These are phyloP conservation scores for Cladosporium sp. DNA, from an alignment of 2,329 filamentous ascomycete genomes.

Conservation along the genomic window DNA sequence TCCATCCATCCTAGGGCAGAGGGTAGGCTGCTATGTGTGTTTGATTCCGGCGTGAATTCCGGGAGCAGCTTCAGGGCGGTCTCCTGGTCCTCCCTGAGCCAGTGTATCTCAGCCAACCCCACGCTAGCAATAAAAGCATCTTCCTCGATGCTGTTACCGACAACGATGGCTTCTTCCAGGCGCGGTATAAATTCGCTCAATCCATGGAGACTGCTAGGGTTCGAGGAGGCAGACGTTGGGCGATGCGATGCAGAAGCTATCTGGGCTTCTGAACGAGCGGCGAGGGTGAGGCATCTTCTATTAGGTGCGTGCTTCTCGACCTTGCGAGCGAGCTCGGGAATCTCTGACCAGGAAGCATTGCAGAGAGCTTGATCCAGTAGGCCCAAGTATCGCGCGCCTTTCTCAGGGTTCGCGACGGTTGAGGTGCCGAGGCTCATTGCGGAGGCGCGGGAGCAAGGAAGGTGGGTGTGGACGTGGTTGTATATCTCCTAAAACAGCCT, in stretches of 20 bases:
- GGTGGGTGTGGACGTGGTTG: neutral
- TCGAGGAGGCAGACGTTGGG: conserved; percentile 39
- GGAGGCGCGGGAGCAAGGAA: conserved; percentile 11
- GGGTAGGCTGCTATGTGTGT: conserved; percentile 10
- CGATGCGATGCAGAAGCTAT: conserved; percentile 42
- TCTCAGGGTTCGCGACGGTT: conserved; percentile 39
- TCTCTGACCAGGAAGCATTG: conserved; percentile 77
- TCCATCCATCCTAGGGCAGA: conserved; percentile 64
- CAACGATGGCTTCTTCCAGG: conserved; percentile 33
- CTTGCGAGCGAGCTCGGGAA: conserved; percentile 88
- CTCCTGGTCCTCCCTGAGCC: conserved; percentile 63
- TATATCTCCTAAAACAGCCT: conserved; percentile 11
- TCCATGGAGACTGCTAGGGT: conserved; percentile 25
- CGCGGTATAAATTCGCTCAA: conserved; percentile 37
- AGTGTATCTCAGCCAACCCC: conserved; percentile 81
- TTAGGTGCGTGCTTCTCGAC: conserved; percentile 83
- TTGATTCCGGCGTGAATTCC: conserved; percentile 6
- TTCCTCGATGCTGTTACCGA: conserved; percentile 34
- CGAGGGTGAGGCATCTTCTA: conserved; percentile 36
- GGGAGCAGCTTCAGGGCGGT: conserved; percentile 50
- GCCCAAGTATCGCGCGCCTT: conserved; percentile 76
- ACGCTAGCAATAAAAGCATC: conserved; percentile 73
- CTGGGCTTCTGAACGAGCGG: conserved; percentile 44
- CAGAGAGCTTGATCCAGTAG: conserved; percentile 83
- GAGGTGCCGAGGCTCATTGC: conserved; percentile 24